These are phyloP conservation scores for Globisporangium paddicum DNA, from an alignment of 352 stramenopile genomes.

Conservation along the genomic window DNA sequence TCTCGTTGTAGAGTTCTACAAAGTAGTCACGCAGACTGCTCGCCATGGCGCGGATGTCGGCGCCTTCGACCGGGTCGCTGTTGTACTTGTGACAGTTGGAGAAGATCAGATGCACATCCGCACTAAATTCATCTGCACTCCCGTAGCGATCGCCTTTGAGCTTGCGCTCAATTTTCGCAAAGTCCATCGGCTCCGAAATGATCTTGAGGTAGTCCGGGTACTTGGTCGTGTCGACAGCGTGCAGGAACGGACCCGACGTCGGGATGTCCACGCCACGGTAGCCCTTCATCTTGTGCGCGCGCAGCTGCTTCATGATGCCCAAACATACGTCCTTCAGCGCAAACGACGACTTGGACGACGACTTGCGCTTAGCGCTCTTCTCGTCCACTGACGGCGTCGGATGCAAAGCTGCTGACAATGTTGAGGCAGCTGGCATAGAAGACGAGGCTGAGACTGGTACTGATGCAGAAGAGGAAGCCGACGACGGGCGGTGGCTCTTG, in stretches of 20 bases:
- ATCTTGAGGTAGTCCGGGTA: slow-evolving; percentile 82
- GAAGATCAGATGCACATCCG: slow-evolving; percentile 85
- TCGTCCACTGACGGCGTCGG: slow-evolving; percentile 8
- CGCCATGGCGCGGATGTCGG: slow-evolving; percentile 85
- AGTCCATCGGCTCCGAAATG: slow-evolving; percentile 83
- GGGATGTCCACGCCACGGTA: slow-evolving; percentile 79
- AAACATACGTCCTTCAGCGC: slow-evolving; percentile 59
- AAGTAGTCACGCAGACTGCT: slow-evolving; percentile 80
- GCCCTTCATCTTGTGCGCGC: slow-evolving; percentile 81
- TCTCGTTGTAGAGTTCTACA: slow-evolving; percentile 65
- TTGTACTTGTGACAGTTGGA: slow-evolving; percentile 90
- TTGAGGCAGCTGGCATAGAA: neutral
- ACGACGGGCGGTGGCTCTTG: slow-evolving; percentile 16
- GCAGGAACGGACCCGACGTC: slow-evolving; percentile 75
- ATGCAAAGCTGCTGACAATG: neutral
- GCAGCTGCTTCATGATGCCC: slow-evolving; percentile 67
- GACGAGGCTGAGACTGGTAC: neutral
- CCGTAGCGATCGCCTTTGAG: slow-evolving; percentile 80
- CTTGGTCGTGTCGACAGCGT: slow-evolving; percentile 82
- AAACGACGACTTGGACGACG: slow-evolving; percentile 34
- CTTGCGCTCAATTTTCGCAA: slow-evolving; percentile 85
- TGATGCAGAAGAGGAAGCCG: slow-evolving; percentile 10
- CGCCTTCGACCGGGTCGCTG: slow-evolving; percentile 78
- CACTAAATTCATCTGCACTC: slow-evolving; percentile 75
- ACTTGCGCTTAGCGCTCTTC: slow-evolving; percentile 29